These are phyloP conservation scores for Aspergillus alliaceus DNA, from an alignment of 2,329 filamentous ascomycete species.

Conservation along the genomic window DNA sequence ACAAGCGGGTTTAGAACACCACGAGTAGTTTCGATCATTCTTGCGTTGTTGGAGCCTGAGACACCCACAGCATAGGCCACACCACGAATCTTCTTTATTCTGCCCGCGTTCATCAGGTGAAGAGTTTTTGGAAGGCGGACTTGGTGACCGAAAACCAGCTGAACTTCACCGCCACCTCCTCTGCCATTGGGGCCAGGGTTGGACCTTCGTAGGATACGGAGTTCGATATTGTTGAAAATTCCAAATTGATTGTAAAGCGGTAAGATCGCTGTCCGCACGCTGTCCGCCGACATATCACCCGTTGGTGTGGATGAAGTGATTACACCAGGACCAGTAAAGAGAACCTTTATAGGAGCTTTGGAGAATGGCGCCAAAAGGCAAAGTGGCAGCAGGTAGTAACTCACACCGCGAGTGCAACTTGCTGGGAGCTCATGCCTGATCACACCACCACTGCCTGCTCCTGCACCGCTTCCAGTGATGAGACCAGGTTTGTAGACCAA, in stretches of 20 bases:
- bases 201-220: constrained; percentile 76
- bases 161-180: constrained; percentile 88
- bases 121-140: constrained; percentile 91
- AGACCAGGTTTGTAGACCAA: constrained; percentile 89
- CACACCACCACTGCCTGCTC: constrained; percentile 70
- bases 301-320: constrained; percentile 82
- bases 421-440: constrained; percentile 78
- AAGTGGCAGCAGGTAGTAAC: constrained; percentile 87
- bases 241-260: constrained; percentile 89
- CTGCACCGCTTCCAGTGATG: constrained; percentile 80
- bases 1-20: constrained; percentile 84
- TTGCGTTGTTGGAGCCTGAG: constrained; percentile 85
- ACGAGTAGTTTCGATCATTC: constrained; percentile 89
- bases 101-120: constrained; percentile 79
- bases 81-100: constrained; percentile 84
- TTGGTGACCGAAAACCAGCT: constrained; percentile 89
- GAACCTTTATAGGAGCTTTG: constrained; percentile 85
- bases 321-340: constrained; percentile 86
- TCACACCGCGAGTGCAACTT: constrained; percentile 75
- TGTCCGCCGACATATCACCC: constrained; percentile 89
- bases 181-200: constrained; percentile 73
- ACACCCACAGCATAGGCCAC: constrained; percentile 94
- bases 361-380: constrained; percentile 91
- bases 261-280: constrained; percentile 86
- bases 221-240: constrained; percentile 80